These are phyloP conservation scores for Phoenix roebelenii DNA, from an alignment of 176 grass and related monocot species.

Conservation along the genomic window DNA sequence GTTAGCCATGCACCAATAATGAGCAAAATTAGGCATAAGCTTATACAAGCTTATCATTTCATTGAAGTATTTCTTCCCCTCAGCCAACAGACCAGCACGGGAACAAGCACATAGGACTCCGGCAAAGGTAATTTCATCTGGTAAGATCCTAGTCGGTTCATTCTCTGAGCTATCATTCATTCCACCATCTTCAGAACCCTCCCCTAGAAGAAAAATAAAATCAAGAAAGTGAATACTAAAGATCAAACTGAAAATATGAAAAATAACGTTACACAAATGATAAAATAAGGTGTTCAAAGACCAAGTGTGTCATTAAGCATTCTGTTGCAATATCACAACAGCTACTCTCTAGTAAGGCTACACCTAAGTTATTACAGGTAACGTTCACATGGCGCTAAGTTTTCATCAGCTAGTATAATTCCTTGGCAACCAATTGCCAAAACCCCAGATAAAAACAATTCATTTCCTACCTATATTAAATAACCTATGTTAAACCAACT, in stretches of 20 bases:
- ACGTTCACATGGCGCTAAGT: no score
- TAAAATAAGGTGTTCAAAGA: no score
- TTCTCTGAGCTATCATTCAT: neutral
- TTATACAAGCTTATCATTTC: slow-evolving; percentile 41
- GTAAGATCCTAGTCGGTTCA: slow-evolving; percentile 4
- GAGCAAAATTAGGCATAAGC: slow-evolving; percentile 45
- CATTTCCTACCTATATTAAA: no score
- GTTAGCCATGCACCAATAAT: slow-evolving; percentile 79
- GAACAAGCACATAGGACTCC: slow-evolving; percentile 53
- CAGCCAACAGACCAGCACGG: slow-evolving; percentile 36
- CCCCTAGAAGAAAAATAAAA: slow-evolving; percentile 17
- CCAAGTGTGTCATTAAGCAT: no score
- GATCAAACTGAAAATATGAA: neutral
- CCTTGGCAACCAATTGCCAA: no score
- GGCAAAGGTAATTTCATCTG: slow-evolving; percentile 53
- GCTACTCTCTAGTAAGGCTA: no score
- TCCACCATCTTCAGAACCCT: slow-evolving; percentile 7
- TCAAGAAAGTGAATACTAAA: slow-evolving; percentile 10
- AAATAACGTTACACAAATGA: neutral
- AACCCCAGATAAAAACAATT: no score
- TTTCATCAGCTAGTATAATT: no score
- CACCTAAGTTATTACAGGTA: no score
- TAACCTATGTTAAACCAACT: no score
- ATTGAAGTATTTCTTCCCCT: slow-evolving; percentile 48
- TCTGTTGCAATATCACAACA: no score